These are phyloP conservation scores for Tetramitus jugosus DNA, from an alignment of 208 protist species.

Conservation along the genomic window DNA sequence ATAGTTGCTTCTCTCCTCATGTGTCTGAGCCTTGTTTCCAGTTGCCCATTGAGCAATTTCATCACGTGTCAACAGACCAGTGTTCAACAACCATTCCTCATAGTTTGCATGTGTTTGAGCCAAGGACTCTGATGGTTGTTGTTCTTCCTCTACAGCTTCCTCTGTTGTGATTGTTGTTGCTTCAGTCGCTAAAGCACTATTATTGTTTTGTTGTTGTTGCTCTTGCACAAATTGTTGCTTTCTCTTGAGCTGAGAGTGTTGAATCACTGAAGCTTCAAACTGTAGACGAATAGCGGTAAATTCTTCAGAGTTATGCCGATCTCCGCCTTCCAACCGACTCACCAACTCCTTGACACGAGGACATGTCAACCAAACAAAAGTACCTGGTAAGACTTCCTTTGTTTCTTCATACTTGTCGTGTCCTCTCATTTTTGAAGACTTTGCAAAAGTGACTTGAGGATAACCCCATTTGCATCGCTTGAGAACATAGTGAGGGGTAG, in stretches of 20 bases:
- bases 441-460: conserved; percentile 16
- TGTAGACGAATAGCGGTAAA: not conserved
- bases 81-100: not conserved
- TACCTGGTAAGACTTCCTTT: not conserved
- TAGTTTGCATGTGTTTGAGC: no score
- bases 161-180: not conserved
- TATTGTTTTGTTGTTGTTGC: not conserved
- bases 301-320: no score
- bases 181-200: not conserved
- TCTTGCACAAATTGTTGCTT: not conserved
- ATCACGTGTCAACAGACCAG: not conserved
- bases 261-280: not conserved
- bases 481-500: not conserved
- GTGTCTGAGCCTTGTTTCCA: not conserved
- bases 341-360: not conserved
- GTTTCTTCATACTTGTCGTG: not conserved
- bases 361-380: conserved; percentile 19
- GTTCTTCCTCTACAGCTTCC: not conserved
- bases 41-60: not conserved
- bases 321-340: not conserved
- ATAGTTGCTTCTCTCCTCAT: not conserved
- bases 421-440: not conserved
- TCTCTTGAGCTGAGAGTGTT: not conserved
- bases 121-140: not conserved
- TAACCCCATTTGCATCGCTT: conserved; percentile 21